Base-by-base conservation (phyloP, 2,329 filamentous ascomycete genomes). In the Basipetospora chlamydospora region DNA sequence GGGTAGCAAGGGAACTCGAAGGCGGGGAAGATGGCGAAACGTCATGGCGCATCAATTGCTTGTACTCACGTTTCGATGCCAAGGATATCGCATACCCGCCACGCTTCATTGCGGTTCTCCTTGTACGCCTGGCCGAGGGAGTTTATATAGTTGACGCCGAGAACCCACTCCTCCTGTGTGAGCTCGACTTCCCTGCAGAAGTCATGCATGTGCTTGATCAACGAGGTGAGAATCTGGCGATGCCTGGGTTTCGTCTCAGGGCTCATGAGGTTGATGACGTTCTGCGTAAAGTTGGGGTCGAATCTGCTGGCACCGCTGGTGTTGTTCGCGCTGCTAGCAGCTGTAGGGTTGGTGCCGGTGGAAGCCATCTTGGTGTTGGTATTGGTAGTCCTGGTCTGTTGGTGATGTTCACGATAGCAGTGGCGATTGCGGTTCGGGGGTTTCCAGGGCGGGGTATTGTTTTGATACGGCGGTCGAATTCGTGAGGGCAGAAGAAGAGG, bases 151-250 rank as follows among this genome's bases (percentile, higher is more conserved):
- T 79, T 67, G 38, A 86, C 78, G 37, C 80, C 81, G 6, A 72
- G 58, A 57, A 84, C 70, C 80, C 80, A 86, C 58, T 87, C 81
- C 38, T 82, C 80, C 22, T 73, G 66, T 13, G 75, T 84, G 35
- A 87, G 70, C 58, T 86, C 79, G 44, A 82, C 72, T 51, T 87
- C 81, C 40, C 81, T 74, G 39, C 74, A 70, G 54, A 86, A 86
- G 58, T 85, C 79, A 61, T 87, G 81, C 40, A 87, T 64, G 60
- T 86, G 80, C 33, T 60, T 64, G 56, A 85, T 76, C 47, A 85
- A 57, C 20, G 70, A 64, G 42, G 63, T 56, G 49, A 86, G 61
- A 47, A 86, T 64, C 44, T 72, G 61, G 41, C 76, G 69, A 48
- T 74, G 69, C 41, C 81, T 67, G 40, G 78, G 71, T 36, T 67